These are phyloP conservation scores for Yarrowia galli DNA, from an alignment of 1,139 yeast species.

Conservation along the genomic window DNA sequence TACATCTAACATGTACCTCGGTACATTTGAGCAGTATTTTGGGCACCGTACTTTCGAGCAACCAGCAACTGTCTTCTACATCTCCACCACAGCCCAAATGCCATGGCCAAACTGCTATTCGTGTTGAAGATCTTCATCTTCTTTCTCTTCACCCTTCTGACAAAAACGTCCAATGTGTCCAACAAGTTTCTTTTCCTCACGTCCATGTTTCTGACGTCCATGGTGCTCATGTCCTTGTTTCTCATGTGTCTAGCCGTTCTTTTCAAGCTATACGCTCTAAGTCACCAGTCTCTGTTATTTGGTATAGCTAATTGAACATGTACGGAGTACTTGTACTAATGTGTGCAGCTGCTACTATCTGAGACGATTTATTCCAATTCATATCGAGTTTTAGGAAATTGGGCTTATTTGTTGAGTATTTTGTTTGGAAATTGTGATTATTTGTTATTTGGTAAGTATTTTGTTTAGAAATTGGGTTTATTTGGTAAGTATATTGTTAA, in stretches of 20 bases:
- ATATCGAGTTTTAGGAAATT: too few relatives aligned
- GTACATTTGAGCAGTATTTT: neutral
- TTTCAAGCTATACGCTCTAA: neutral
- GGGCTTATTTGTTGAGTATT: too few relatives aligned
- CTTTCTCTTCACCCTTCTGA: neutral
- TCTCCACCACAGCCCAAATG: neutral
- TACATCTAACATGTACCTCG: neutral
- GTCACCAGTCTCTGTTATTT: neutral
- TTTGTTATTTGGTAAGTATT: too few relatives aligned
- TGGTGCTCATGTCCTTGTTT: neutral
- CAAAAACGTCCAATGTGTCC: neutral
- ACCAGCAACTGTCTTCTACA: neutral
- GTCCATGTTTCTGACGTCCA: constrained; percentile 7
- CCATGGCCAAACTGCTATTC: neutral
- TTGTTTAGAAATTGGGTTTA: too few relatives aligned
- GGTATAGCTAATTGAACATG: too few relatives aligned
- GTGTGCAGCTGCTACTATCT: too few relatives aligned
- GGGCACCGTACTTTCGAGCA: too few relatives aligned
- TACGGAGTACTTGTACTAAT: too few relatives aligned
- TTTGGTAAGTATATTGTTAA: too few relatives aligned
- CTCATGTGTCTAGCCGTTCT: neutral
- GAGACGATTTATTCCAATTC: too few relatives aligned
- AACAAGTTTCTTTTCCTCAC: neutral
- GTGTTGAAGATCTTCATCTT: neutral
- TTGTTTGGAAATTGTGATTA: too few relatives aligned